These are phyloP conservation scores for Chalciporus piperatoides DNA, from an alignment of 1,284 basidiomycete genomes.

Conservation along the genomic window DNA sequence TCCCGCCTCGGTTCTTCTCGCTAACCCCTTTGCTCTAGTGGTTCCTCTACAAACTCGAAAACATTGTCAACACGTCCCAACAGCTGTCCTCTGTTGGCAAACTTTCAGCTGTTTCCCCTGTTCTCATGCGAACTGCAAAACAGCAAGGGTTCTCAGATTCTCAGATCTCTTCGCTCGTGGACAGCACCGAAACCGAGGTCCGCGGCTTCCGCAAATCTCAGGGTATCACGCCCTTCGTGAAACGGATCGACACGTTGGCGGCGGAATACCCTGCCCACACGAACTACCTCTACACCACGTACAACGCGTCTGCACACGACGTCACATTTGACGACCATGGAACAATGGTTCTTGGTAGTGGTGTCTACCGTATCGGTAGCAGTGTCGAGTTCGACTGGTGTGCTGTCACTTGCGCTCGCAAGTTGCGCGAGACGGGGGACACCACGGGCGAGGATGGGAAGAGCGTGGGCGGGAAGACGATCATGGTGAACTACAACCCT, in stretches of 20 bases:
- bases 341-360: constrained; percentile 98
- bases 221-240: constrained; percentile 94
- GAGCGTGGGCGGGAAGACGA: constrained; percentile 47
- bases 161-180: constrained; percentile 82
- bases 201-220: constrained; percentile 84
- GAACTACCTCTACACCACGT: constrained; percentile 99
- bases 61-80: constrained; percentile 86
- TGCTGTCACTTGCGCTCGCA: constrained; percentile 95
- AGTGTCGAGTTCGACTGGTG: constrained; percentile 99
- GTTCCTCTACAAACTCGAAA: constrained; percentile 99
- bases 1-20: neutral
- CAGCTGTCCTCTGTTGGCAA: constrained; percentile 67
- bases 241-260: constrained; percentile 98
- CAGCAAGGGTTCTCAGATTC: constrained; percentile 92
- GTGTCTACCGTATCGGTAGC: constrained; percentile 97
- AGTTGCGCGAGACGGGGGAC: constrained; percentile 87
- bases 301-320: constrained; percentile 96
- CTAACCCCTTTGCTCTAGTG: constrained; percentile 49
- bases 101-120: constrained; percentile 59
- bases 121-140: constrained; percentile 83
- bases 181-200: constrained; percentile 71
- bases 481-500: constrained; percentile 99
- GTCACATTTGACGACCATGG: constrained; percentile 96
- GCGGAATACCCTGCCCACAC: constrained; percentile 99
- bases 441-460: constrained; percentile 31